These are phyloP conservation scores for Rhododendron ferrugineum DNA, from an alignment of 148 eudicot genomes.

Conservation along the genomic window DNA sequence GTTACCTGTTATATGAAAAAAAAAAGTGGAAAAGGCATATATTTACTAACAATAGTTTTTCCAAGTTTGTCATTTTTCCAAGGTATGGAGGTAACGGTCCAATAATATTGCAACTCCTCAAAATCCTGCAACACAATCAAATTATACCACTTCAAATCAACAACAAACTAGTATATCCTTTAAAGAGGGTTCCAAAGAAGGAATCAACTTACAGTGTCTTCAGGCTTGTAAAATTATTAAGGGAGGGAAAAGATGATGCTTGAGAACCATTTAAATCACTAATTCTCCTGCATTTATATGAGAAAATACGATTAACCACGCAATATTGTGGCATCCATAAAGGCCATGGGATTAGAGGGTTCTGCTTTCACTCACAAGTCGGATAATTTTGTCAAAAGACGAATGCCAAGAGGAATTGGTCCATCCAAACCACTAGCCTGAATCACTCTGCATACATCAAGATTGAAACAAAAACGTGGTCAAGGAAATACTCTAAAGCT, in stretches of 20 bases:
- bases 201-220: conserved; percentile 14
- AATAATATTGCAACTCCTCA: conserved; percentile 24
- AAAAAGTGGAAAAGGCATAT: not conserved
- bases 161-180: not conserved
- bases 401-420: conserved; percentile 34
- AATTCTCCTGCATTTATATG: conserved; percentile 24
- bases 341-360: not conserved
- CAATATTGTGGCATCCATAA: not conserved
- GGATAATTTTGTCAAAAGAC: conserved; percentile 17
- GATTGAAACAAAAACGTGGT: too few relatives aligned
- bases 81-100: conserved; percentile 22
- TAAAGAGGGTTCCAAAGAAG: not conserved
- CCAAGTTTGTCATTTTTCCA: conserved; percentile 5
- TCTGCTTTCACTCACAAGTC: conserved; percentile 30
- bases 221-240: not conserved
- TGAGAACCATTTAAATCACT: conserved; percentile 26
- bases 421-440: conserved; percentile 37
- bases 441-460: conserved; percentile 11
- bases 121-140: conserved; percentile 12
- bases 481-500: too few relatives aligned
- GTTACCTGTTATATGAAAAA: not conserved
- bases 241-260: conserved; percentile 19
- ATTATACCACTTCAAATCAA: not conserved
- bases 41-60: conserved; percentile 18
- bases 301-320: not conserved